These are phyloP conservation scores for Auxenochlorella pyrenoidosa DNA, from an alignment of 139 green algal genomes.

Conservation along the genomic window DNA sequence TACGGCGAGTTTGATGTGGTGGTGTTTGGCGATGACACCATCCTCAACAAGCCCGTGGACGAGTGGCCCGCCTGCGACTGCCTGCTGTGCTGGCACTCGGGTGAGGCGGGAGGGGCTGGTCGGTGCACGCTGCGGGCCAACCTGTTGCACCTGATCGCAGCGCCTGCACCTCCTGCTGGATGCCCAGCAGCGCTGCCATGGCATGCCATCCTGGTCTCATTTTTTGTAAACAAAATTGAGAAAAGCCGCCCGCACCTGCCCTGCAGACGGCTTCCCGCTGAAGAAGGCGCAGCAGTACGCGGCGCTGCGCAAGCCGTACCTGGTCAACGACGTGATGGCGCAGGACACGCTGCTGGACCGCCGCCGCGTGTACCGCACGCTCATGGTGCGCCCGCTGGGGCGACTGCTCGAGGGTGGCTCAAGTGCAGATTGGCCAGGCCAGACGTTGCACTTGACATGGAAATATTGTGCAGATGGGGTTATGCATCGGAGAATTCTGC, in stretches of 20 bases:
- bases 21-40: conserved; percentile 91
- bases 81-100: conserved; percentile 93
- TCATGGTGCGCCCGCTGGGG: conserved; percentile 53
- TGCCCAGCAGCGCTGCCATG: neutral
- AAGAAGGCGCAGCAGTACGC: conserved; percentile 88
- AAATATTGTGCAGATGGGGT: too few species aligned
- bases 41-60: conserved; percentile 86
- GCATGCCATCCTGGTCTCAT: too few species aligned
- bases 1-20: conserved; percentile 91
- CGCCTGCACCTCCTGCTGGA: neutral
- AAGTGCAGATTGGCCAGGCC: too few species aligned
- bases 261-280: conserved; percentile 90
- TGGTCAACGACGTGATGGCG: conserved; percentile 93
- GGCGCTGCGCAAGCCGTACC: conserved; percentile 85
- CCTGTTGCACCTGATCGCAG: neutral
- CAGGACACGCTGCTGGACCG: conserved; percentile 93
- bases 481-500: too few species aligned
- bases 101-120: neutral
- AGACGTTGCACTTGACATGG: too few species aligned
- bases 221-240: too few species aligned
- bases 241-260: neutral
- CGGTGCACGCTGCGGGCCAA: neutral
- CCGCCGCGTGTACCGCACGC: conserved; percentile 81
- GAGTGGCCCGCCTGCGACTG: conserved; percentile 92
- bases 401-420: too few species aligned